These are phyloP conservation scores for Phytophthora europaea DNA, from an alignment of 352 stramenopile species.

Conservation along the genomic window DNA sequence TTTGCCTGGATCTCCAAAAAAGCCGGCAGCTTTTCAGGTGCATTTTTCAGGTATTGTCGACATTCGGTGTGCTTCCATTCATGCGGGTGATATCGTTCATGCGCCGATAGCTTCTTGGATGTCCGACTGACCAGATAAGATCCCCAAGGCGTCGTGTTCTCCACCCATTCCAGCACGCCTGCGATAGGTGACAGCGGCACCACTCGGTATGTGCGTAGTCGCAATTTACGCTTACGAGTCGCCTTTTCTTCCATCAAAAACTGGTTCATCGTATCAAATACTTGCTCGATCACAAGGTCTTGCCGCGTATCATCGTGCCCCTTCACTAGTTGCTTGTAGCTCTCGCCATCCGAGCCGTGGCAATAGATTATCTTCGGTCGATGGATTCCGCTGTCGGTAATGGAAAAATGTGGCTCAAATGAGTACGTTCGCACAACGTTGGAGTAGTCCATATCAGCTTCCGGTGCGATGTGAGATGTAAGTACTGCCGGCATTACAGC, in stretches of 20 bases:
- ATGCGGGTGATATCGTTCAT: constrained; percentile 95
- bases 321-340: constrained; percentile 98
- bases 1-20: constrained; percentile 94
- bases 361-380: constrained; percentile 98
- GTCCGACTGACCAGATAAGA: constrained; percentile 88
- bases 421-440: constrained; percentile 85
- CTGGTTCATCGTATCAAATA: constrained; percentile 92
- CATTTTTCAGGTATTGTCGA: constrained; percentile 78
- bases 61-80: constrained; percentile 94
- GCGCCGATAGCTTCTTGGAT: constrained; percentile 76
- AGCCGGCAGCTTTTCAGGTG: constrained; percentile 76
- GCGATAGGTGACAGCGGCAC: constrained; percentile 89
- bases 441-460: constrained; percentile 86
- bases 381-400: constrained; percentile 96
- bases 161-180: constrained; percentile 99
- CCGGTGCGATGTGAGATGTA: constrained; percentile 76
- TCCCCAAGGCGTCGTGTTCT: constrained; percentile 96
- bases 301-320: constrained; percentile 91
- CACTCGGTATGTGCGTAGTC: constrained; percentile 98
- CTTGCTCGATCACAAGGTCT: constrained; percentile 92
- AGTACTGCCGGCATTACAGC: constrained; percentile 79
- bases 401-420: constrained; percentile 94
- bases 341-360: constrained; percentile 92
- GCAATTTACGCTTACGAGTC: constrained; percentile 77
- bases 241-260: constrained; percentile 81